These are phyloP conservation scores for Blepharisma undulans DNA, from an alignment of 169 alveolate genomes.

Conservation along the genomic window DNA sequence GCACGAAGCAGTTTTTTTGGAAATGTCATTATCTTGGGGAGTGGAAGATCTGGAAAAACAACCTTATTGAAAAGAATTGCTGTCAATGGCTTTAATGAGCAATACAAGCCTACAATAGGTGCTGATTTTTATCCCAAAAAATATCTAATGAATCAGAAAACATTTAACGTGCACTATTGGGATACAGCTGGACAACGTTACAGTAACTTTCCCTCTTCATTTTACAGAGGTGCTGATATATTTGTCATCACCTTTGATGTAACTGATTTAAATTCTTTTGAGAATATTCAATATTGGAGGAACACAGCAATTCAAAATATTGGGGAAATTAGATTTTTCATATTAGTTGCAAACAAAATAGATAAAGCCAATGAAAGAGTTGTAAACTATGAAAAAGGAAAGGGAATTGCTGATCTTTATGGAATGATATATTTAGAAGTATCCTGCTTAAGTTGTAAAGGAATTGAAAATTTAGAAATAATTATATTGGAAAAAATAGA, in stretches of 20 bases:
- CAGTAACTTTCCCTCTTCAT: constrained; percentile 58
- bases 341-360: constrained; percentile 92
- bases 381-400: constrained; percentile 70
- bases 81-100: not conserved
- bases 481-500: too few relatives aligned
- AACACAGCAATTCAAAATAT: constrained; percentile 92
- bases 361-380: constrained; percentile 82
- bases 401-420: constrained; percentile 86
- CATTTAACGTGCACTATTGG: constrained; percentile 66
- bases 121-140: not conserved
- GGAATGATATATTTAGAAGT: constrained; percentile 91
- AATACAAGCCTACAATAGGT: not conserved
- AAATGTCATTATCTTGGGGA: not conserved
- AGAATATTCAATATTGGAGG: constrained; percentile 94
- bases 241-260: constrained; percentile 76
- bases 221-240: constrained; percentile 71
- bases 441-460: constrained; percentile 41
- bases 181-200: constrained; percentile 75
- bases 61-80: not conserved
- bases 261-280: constrained; percentile 90
- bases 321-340: constrained; percentile 80
- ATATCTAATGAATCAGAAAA: not conserved
- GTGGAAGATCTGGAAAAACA: not conserved
- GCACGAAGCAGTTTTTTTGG: too few relatives aligned
- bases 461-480: too few relatives aligned